phyloP scores from a whole-genome alignment of 148 eudicot species.

The Nyssa sinensis region DNA sequence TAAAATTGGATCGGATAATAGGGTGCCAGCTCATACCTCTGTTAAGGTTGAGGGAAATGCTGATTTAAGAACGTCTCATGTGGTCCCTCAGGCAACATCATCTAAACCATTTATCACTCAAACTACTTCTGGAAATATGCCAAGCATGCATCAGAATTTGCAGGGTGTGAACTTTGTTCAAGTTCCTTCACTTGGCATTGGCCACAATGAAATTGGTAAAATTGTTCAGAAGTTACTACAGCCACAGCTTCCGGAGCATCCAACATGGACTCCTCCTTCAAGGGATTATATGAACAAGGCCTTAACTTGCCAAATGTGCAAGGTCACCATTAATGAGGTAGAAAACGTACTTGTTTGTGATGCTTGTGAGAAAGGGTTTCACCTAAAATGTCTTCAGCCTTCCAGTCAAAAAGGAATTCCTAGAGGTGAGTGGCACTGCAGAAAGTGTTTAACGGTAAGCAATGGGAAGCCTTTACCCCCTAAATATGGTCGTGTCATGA shows the following conservation, averaged over 20 bases:
- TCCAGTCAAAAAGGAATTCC: slow-evolving; percentile 65
- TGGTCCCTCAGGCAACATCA: slow-evolving; percentile 37
- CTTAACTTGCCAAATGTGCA: slow-evolving; percentile 82
- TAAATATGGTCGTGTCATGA: slow-evolving; percentile 93
- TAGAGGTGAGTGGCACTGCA: slow-evolving; percentile 90
- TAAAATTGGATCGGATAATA: slow-evolving; percentile 44
- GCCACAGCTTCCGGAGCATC: slow-evolving; percentile 44
- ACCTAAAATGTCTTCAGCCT: slow-evolving; percentile 70
- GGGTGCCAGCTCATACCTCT: slow-evolving; percentile 35
- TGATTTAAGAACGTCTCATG: slow-evolving; percentile 33
- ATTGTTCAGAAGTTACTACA: slow-evolving; percentile 66
- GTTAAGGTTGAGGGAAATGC: slow-evolving; percentile 41
- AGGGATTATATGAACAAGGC: slow-evolving; percentile 87
- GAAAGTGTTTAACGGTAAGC: slow-evolving; percentile 68
- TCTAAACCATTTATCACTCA: slow-evolving; percentile 42
- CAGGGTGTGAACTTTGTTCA: slow-evolving; percentile 47
- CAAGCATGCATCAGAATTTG: slow-evolving; percentile 39
- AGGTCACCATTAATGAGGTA: slow-evolving; percentile 48
- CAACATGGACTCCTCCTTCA: slow-evolving; percentile 79
- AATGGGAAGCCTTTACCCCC: slow-evolving; percentile 87
- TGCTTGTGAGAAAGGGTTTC: slow-evolving; percentile 94
- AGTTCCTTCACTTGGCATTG: slow-evolving; percentile 40
- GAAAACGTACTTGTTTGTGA: slow-evolving; percentile 85
- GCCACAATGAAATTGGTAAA: slow-evolving; percentile 67
- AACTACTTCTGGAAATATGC: slow-evolving; percentile 32